A percentile compares a stretch with the other conserved stretches of the same genome.
Conservation (phyloP, 2,329 filamentous ascomycete species). For the Pseudogymnoascus sp. region DNA sequence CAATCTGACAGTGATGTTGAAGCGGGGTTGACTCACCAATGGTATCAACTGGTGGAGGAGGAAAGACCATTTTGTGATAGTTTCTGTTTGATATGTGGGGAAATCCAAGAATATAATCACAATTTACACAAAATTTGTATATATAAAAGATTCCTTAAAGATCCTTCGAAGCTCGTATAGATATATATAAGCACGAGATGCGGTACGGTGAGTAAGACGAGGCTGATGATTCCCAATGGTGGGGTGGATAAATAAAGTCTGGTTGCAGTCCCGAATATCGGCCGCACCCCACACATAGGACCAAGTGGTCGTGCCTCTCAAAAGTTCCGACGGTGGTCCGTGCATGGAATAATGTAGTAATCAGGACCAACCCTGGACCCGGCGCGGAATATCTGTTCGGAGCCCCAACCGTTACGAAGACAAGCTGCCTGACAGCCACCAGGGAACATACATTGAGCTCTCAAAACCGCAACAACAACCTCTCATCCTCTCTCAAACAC, state of each 20-base stretch:
- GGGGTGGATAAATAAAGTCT: conserved; percentile 7
- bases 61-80: conserved; percentile 44
- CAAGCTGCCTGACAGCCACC: conserved; percentile 4
- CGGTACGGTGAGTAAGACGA: conserved; percentile 2
- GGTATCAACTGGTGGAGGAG: conserved; percentile 67
- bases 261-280: conserved; percentile 2
- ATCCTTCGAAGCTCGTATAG: neutral
- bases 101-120: conserved; percentile 1
- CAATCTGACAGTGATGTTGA: neutral
- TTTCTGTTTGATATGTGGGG: neutral
- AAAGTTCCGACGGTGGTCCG: neutral
- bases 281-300: neutral
- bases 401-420: conserved; percentile 9
- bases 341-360: neutral
- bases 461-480: neutral
- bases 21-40: conserved; percentile 46
- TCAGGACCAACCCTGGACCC: neutral
- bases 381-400: neutral
- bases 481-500: neutral
- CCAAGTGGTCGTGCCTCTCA: neutral
- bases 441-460: conserved; percentile 8
- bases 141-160: neutral
- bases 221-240: neutral
- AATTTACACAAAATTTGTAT: neutral
- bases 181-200: neutral